Percentiles rank a stretch among this genome's conserved stretches.
phyloP scores from a whole-genome alignment of 192 early-diverging fungal genomes.

The Coemansia brasiliensis region DNA sequence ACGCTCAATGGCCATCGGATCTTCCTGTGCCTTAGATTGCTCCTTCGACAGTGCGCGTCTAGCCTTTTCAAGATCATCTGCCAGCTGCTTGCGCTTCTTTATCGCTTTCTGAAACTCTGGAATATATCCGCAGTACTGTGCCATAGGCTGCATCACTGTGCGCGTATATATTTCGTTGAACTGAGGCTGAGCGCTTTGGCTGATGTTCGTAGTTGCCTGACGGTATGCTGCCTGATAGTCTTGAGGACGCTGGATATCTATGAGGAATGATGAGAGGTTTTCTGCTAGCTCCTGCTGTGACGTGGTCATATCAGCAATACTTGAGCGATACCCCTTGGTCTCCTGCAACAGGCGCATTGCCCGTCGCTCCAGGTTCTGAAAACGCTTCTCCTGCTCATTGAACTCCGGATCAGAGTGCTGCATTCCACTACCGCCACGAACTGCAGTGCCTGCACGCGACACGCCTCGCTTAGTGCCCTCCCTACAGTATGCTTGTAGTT shows the following conservation, averaged over 20 bases:
- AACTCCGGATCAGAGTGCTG: constrained; percentile 66
- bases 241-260: constrained; percentile 80
- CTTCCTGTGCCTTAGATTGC: constrained; percentile 78
- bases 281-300: constrained; percentile 84
- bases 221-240: constrained; percentile 80
- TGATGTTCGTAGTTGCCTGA: constrained; percentile 75
- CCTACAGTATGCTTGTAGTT: constrained; percentile 30
- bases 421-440: constrained; percentile 28
- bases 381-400: constrained; percentile 79
- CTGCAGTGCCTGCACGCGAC: constrained; percentile 23
- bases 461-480: constrained; percentile 49
- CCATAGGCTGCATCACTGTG: constrained; percentile 89
- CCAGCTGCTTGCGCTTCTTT: constrained; percentile 82
- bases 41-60: constrained; percentile 74
- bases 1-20: constrained; percentile 59
- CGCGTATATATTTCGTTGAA: constrained; percentile 83
- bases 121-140: constrained; percentile 80
- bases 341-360: constrained; percentile 84
- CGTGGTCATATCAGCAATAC: constrained; percentile 79
- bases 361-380: constrained; percentile 80
- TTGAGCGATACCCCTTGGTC: constrained; percentile 88
- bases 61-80: constrained; percentile 86
- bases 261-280: constrained; percentile 80
- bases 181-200: constrained; percentile 74
- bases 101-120: constrained; percentile 94